Conservation (phyloP, 208 protist genomes). For the Trichomonas gallinae region DNA sequence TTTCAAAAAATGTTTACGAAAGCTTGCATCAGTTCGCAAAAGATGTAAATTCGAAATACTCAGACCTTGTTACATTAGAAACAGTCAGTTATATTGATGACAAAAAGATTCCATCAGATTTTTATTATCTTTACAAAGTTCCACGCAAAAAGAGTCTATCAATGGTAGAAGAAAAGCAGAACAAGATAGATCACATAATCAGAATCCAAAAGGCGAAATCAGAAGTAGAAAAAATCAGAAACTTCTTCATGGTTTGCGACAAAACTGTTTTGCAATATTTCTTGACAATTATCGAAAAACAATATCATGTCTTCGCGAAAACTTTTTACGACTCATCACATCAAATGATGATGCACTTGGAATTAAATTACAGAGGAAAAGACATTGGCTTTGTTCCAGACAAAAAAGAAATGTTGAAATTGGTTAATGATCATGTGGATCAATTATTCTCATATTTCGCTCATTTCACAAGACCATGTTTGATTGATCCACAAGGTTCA, state of each 20-base stretch:
- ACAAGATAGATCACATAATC: background rate
- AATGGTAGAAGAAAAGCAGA: background rate
- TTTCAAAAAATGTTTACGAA: background rate
- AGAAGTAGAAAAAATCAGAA: background rate
- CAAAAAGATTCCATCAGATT: background rate
- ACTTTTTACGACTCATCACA: background rate
- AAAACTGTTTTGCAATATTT: background rate
- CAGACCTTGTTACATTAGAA: background rate
- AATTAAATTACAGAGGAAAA: background rate
- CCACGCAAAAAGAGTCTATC: background rate
- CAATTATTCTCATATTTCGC: background rate
- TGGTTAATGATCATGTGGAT: background rate
- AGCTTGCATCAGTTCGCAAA: background rate
- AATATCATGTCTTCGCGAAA: background rate
- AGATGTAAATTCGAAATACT: background rate
- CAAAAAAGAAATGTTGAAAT: background rate
- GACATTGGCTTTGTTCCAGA: background rate
- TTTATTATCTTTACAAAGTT: background rate
- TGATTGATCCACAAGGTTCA: background rate
- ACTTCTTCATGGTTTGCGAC: background rate
- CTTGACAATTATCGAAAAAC: background rate
- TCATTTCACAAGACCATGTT: background rate
- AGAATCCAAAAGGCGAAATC: background rate
- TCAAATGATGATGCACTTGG: background rate
- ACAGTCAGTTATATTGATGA: background rate